These are phyloP conservation scores for Vigna unguiculata DNA, from an alignment of 306 rosid genomes.

Conservation along the genomic window DNA sequence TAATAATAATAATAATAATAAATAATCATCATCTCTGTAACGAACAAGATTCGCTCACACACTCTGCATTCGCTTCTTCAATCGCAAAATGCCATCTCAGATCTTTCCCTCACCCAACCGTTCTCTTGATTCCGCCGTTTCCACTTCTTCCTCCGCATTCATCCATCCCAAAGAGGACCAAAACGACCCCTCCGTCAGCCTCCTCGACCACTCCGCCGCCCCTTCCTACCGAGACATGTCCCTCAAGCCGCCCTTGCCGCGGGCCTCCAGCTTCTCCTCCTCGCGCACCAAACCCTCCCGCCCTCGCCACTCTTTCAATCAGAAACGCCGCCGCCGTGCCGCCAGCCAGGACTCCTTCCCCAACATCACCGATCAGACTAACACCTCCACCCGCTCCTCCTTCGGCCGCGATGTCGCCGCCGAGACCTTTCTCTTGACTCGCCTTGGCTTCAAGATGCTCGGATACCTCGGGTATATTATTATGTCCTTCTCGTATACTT, in stretches of 20 bases:
- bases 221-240: constrained; percentile 54
- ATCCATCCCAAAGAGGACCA: constrained; percentile 20
- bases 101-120: constrained; percentile 58
- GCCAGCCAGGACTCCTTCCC: constrained; percentile 65
- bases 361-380: constrained; percentile 24
- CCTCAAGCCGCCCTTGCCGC: constrained; percentile 56
- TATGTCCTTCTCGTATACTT: neutral
- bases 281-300: neutral
- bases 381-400: constrained; percentile 26
- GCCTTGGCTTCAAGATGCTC: constrained; percentile 70
- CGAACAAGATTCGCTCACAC: neutral
- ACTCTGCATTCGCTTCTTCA: too few relatives aligned
- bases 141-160: constrained; percentile 27
- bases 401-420: constrained; percentile 62
- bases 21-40: too few relatives aligned
- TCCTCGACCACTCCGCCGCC: constrained; percentile 51
- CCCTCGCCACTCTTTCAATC: constrained; percentile 31
- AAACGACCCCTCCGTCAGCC: constrained; percentile 53
- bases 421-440: constrained; percentile 67
- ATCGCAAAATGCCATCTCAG: constrained; percentile 61
- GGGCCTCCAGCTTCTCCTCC: constrained; percentile 58
- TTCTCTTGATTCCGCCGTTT: neutral
- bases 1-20: too few relatives aligned
- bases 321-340: constrained; percentile 71
- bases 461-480: constrained; percentile 73